Evolutionary conservation across 345 rosid species (phyloP), one percentile per base, ranked within the genome.

Genomic region (Syzygium aromaticum): DNA sequence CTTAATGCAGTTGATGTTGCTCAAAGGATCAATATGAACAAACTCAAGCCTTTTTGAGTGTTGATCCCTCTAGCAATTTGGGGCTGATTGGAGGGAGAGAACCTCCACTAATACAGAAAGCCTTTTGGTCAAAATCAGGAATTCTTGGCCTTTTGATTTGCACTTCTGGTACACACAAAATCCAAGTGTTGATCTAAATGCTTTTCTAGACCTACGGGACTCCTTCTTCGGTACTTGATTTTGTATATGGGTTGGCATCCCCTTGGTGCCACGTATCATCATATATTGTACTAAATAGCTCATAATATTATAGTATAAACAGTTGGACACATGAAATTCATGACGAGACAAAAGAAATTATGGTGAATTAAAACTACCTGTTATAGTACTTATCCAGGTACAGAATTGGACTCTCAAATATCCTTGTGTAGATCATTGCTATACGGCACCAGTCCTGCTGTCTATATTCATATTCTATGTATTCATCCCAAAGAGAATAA

Each of bases 401-500:
- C 88, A 92, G 95, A 90, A 93, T 95, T 21, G 99, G 99, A 93
- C 91, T 93, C 94, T 96, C 99, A 85, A 98, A 88, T 85, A 98
- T 93, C 89, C 95, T 92, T 43, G 96, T 94, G 90, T 98, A 98
- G 82, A 98, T 95, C 91, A 90, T 85, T 86, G 97, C 96, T 89
- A 96, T 92, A 43, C 91, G 92, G 89, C 94, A 90, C 99, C 99
- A 98, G 85, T 95, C 94, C 88, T 93, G 95, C 89, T 95, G 99
- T 96, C 93, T 92, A 89, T 95, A 96, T 88, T 96, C 99, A 67
- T 95, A 96, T 92, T 96, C 99, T 40, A 98, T 94, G 91, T 96
- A 98, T 88, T 95, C 96, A 88, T 96, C 99, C 99, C 99, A 98
- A 40, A 98, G 92, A 12, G 97, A 93, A 88, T 84, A 93, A 67